Percentiles rank a stretch among this genome's conserved stretches.
Evolutionary conservation across 495 filamentous ascomycete species (phyloP).

Genomic region (Halenospora varia): DNA sequence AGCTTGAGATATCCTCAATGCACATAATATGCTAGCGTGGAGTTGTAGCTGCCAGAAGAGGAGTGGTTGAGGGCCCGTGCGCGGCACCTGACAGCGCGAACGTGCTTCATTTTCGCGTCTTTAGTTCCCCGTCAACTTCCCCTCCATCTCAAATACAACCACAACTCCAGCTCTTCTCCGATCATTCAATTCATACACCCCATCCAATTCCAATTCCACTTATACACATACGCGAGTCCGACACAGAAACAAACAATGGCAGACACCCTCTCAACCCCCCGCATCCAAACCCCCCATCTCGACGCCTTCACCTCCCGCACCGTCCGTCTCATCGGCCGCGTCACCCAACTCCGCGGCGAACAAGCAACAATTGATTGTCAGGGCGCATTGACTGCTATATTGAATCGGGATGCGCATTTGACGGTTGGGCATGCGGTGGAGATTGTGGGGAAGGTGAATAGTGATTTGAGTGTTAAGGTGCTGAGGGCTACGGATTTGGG

Average conservation of each 20-base stretch:
- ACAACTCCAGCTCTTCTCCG: background rate
- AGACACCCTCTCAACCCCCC: slow-evolving; percentile 57
- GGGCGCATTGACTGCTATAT: slow-evolving; percentile 64
- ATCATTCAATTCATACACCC: background rate
- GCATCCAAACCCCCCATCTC: slow-evolving; percentile 64
- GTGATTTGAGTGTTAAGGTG: slow-evolving; percentile 71
- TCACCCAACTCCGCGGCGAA: slow-evolving; percentile 76
- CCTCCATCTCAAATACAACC: too few relatives aligned
- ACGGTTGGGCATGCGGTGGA: slow-evolving; percentile 76
- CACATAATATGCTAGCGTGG: too few relatives aligned
- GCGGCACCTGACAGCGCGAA: too few relatives aligned
- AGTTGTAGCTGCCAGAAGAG: too few relatives aligned
- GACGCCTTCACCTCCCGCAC: slow-evolving; percentile 64
- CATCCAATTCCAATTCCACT: background rate
- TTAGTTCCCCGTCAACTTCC: too few relatives aligned
- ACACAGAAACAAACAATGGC: slow-evolving; percentile 16
- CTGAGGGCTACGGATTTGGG: slow-evolving; percentile 79
- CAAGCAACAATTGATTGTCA: slow-evolving; percentile 70
- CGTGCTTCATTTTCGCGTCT: too few relatives aligned
- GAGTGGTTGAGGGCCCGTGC: too few relatives aligned
- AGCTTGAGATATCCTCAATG: too few relatives aligned
- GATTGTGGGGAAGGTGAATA: slow-evolving; percentile 86
- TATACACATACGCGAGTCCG: too few relatives aligned
- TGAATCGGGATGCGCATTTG: slow-evolving; percentile 79
- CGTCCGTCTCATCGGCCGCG: slow-evolving; percentile 84